phyloP scores from a whole-genome alignment of 2,329 filamentous ascomycete species.

The Cordyceps pruinosa region DNA sequence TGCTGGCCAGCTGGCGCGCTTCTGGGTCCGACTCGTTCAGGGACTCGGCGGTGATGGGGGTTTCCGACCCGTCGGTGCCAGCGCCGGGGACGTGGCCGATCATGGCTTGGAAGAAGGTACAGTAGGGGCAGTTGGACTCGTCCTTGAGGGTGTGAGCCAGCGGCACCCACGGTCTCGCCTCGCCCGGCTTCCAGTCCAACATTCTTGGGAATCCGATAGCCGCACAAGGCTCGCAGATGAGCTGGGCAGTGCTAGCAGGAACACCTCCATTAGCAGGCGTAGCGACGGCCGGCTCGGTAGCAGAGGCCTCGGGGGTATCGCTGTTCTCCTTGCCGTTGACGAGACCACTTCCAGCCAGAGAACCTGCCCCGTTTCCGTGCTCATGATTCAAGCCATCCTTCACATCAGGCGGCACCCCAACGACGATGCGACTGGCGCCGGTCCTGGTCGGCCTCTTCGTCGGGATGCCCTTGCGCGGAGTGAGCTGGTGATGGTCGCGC shows the following conservation, averaged over 20 bases:
- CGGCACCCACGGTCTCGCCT: constrained; percentile 30
- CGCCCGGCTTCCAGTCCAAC: constrained; percentile 29
- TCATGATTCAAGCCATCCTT: background rate
- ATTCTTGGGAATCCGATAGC: constrained; percentile 30
- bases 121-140: constrained; percentile 29
- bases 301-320: background rate
- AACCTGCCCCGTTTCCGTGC: constrained; percentile 8
- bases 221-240: constrained; percentile 25
- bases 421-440: constrained; percentile 22
- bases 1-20: background rate
- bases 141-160: constrained; percentile 27
- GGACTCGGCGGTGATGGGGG: background rate
- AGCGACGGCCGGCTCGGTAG: background rate
- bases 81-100: constrained; percentile 16
- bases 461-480: constrained; percentile 16
- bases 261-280: background rate
- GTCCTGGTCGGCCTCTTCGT: constrained; percentile 21
- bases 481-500: constrained; percentile 31
- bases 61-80: constrained; percentile 16
- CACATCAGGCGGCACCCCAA: constrained; percentile 15
- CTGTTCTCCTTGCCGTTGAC: background rate
- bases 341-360: background rate
- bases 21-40: background rate
- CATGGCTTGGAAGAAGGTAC: constrained; percentile 31
- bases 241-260: background rate